These are phyloP conservation scores for Erysimum cheiranthoides DNA, from an alignment of 345 rosid species.

Conservation along the genomic window DNA sequence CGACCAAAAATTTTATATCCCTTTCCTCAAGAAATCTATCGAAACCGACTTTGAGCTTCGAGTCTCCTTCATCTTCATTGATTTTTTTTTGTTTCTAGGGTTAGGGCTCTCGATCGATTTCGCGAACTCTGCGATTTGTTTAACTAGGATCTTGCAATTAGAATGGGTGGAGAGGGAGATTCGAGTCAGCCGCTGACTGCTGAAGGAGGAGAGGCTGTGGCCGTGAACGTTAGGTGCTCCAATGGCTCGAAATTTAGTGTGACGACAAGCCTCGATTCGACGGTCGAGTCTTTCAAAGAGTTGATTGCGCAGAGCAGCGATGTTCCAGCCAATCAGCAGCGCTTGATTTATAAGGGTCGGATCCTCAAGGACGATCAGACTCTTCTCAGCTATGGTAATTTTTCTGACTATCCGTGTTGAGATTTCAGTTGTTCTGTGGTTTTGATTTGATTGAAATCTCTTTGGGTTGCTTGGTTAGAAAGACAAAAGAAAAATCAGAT, in stretches of 20 bases:
- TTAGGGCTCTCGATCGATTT: constrained; percentile 33
- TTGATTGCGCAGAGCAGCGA: constrained; percentile 65
- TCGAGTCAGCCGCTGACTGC: constrained; percentile 59
- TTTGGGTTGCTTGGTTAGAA: not conserved
- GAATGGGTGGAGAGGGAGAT: constrained; percentile 64
- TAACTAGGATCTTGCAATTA: constrained; percentile 22
- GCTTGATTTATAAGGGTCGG: constrained; percentile 85
- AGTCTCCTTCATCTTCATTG: constrained; percentile 18
- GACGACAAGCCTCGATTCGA: constrained; percentile 57
- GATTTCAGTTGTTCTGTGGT: not conserved
- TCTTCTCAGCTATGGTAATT: constrained; percentile 69
- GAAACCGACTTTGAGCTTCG: constrained; percentile 29
- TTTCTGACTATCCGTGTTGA: not conserved
- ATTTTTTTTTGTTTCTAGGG: constrained; percentile 31
- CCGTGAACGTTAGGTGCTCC: constrained; percentile 68
- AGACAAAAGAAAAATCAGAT: not conserved
- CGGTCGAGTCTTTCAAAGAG: constrained; percentile 64
- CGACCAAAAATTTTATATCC: constrained; percentile 30
- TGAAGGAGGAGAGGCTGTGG: constrained; percentile 50
- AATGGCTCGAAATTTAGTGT: constrained; percentile 70
- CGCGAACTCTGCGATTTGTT: not conserved
- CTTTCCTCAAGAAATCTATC: constrained; percentile 41
- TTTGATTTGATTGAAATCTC: constrained; percentile 13
- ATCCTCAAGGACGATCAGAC: constrained; percentile 79
- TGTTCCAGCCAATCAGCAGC: constrained; percentile 75